A percentile compares a stretch with the other conserved stretches of the same genome.
phyloP scores from a whole-genome alignment of 148 eudicot species.

The Beta vulgaris region DNA sequence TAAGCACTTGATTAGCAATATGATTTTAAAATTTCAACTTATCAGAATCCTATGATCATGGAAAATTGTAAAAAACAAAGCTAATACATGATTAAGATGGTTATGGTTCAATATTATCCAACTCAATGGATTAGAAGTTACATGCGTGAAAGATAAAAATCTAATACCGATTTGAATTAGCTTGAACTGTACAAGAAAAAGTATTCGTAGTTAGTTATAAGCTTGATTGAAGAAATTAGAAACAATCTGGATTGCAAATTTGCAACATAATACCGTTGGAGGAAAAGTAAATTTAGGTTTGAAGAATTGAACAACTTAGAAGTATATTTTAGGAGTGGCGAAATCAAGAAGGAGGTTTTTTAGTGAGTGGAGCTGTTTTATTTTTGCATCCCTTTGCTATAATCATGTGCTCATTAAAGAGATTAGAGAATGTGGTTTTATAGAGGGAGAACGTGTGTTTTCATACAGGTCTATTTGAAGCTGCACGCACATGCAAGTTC shows the following conservation, averaged over 20 bases:
- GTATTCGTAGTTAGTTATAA: background rate
- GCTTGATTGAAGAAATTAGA: slow-evolving; percentile 7
- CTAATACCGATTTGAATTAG: too few relatives aligned
- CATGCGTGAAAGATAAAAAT: too few relatives aligned
- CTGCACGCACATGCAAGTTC: slow-evolving; percentile 73
- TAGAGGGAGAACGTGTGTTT: slow-evolving; percentile 11
- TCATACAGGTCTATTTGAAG: slow-evolving; percentile 74
- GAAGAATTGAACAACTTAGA: background rate
- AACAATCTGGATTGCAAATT: background rate
- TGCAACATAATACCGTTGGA: background rate
- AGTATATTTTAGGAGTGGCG: too few relatives aligned
- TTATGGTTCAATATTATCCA: background rate
- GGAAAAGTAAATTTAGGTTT: background rate
- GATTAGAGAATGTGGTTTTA: background rate
- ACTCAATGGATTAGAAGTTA: background rate
- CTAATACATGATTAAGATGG: background rate
- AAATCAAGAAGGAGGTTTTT: background rate
- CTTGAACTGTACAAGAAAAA: background rate
- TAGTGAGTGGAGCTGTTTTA: background rate
- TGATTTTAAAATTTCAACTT: background rate
- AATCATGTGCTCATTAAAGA: background rate
- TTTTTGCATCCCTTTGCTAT: background rate
- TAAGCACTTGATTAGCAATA: background rate
- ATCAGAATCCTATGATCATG: too few relatives aligned
- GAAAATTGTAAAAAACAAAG: too few relatives aligned